Conservation (phyloP, 1,284 basidiomycete species). For the Porogramme epimiltina region DNA sequence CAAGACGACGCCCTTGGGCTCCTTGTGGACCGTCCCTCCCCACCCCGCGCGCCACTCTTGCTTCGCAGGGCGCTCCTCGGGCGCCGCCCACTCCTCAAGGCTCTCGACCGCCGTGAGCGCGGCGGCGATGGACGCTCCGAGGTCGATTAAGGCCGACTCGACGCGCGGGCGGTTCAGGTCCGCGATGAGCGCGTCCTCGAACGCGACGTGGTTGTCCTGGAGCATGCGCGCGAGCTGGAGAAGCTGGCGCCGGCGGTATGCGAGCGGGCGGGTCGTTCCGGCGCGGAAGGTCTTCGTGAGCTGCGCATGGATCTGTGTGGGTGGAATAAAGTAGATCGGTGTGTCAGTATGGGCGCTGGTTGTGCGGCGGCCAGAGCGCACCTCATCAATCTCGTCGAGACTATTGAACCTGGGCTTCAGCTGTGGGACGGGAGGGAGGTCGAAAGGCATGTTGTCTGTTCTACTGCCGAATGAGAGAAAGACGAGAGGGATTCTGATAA, state of each 20-base stretch:
- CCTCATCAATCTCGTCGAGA: conserved; percentile 12
- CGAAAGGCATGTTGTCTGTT: no score
- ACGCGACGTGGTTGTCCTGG: conserved; percentile 54
- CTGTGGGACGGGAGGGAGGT: no score
- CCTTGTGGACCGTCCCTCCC: conserved; percentile 49
- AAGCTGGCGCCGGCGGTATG: conserved; percentile 63
- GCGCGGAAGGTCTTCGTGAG: conserved; percentile 52
- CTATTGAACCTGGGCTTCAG: neutral
- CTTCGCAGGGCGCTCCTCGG: conserved; percentile 36
- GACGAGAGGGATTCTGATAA: no score
- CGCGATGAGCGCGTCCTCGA: conserved; percentile 48
- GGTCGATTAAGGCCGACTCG: conserved; percentile 41
- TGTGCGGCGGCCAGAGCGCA: neutral
- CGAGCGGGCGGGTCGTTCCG: conserved; percentile 51
- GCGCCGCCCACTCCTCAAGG: conserved; percentile 54
- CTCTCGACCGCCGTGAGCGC: conserved; percentile 48
- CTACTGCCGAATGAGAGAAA: no score
- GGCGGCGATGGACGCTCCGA: conserved; percentile 42
- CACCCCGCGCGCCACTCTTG: conserved; percentile 38
- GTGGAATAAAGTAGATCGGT: neutral
- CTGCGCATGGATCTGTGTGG: conserved; percentile 44
- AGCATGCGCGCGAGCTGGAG: conserved; percentile 63
- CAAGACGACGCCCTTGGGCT: conserved; percentile 52
- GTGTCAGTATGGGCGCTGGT: neutral
- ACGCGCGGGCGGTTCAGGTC: conserved; percentile 59